phyloP scores from a whole-genome alignment of 257 asterid species.

The Scutellaria minor region DNA sequence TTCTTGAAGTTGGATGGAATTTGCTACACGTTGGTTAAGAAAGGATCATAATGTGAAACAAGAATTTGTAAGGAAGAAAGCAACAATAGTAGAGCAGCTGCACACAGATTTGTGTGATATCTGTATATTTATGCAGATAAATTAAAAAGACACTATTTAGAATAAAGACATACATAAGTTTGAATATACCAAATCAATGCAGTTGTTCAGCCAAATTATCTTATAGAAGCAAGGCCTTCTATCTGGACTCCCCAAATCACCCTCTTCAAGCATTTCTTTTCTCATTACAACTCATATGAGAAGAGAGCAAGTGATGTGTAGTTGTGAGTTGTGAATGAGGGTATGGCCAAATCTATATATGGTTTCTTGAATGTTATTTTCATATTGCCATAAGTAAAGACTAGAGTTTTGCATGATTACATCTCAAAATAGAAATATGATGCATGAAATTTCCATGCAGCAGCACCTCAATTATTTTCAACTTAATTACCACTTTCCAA shows the following conservation, averaged over 20 bases:
- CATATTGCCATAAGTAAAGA: neutral
- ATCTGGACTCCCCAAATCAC: constrained; percentile 24
- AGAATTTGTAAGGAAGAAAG: too few relatives aligned
- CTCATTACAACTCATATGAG: too few relatives aligned
- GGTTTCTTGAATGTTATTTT: neutral
- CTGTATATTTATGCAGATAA: too few relatives aligned
- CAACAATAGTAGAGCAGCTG: too few relatives aligned
- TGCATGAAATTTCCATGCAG: neutral
- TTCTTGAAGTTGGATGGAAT: constrained; percentile 35
- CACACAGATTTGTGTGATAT: too few relatives aligned
- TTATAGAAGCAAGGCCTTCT: constrained; percentile 44
- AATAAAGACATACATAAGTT: neutral
- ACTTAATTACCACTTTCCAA: too few relatives aligned
- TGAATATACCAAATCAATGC: constrained; percentile 31
- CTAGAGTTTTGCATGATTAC: constrained; percentile 1
- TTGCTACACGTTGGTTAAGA: constrained; percentile 24
- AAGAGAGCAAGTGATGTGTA: neutral
- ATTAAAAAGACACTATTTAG: too few relatives aligned
- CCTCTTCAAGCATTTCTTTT: neutral
- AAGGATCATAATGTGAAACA: neutral
- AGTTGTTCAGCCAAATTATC: constrained; percentile 13
- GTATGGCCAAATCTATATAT: neutral
- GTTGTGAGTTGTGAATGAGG: neutral
- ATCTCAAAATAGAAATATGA: neutral
- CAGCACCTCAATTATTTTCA: too few relatives aligned